A percentile compares a stretch with the other conserved stretches of the same genome.
phyloP scores from a whole-genome alignment of 108 stramenopile genomes.

The Skeletonema marinoi region DNA sequence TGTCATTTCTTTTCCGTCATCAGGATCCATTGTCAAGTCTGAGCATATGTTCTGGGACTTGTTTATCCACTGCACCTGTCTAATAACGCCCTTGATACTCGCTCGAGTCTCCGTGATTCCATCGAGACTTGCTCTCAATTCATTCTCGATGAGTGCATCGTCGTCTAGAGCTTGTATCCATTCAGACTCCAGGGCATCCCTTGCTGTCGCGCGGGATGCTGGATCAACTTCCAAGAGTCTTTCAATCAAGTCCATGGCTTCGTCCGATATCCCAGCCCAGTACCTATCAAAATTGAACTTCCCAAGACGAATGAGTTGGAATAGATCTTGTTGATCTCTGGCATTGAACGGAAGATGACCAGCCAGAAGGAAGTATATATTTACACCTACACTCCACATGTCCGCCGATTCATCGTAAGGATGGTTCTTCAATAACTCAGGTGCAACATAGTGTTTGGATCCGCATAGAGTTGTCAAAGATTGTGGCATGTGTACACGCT shows the following conservation, averaged over 20 bases:
- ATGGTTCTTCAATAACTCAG: conserved; percentile 34
- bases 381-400: conserved; percentile 39
- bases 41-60: background rate
- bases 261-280: conserved; percentile 92
- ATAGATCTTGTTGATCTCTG: conserved; percentile 29
- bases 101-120: background rate
- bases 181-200: conserved; percentile 92
- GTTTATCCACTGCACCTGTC: background rate
- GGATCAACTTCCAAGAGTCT: conserved; percentile 92
- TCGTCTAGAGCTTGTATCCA: conserved; percentile 72
- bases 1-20: background rate
- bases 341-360: conserved; percentile 40
- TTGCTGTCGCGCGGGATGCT: conserved; percentile 84
- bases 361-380: conserved; percentile 33
- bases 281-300: conserved; percentile 60
- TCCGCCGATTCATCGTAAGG: conserved; percentile 36
- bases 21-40: background rate
- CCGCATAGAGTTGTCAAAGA: conserved; percentile 42
- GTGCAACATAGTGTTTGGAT: conserved; percentile 40
- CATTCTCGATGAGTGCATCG: background rate
- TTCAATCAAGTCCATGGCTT: conserved; percentile 92
- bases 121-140: conserved; percentile 5
- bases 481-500: conserved; percentile 48
- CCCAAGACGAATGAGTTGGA: conserved; percentile 43
- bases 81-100: background rate